Conservation (phyloP, 1,284 basidiomycete species). For the Pyrrhoderma lamaoense region DNA sequence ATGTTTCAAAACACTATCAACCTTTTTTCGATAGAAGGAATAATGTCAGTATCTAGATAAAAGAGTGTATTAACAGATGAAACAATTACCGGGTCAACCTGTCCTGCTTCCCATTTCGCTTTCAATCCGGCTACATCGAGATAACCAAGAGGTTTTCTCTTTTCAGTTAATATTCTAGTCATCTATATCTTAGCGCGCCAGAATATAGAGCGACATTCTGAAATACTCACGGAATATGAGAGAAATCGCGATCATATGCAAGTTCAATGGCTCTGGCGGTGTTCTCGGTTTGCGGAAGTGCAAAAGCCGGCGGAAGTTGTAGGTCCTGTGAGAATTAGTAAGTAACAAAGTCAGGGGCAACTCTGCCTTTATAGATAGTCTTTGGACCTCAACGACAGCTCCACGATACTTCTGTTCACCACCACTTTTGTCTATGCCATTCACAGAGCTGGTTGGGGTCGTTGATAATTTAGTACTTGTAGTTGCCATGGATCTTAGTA, state of each 20-base stretch:
- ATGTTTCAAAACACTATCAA: conserved; percentile 56
- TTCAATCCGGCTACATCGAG: conserved; percentile 72
- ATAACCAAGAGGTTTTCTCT: conserved; percentile 74
- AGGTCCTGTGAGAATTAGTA: conserved; percentile 50
- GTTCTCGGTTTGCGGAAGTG: conserved; percentile 64
- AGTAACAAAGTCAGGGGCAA: background rate
- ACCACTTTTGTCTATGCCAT: background rate
- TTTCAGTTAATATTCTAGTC: conserved; percentile 63
- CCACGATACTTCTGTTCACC: conserved; percentile 61
- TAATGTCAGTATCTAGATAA: background rate
- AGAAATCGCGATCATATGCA: conserved; percentile 87
- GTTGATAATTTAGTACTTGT: no score
- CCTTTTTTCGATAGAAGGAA: conserved; percentile 30
- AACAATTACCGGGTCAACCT: conserved; percentile 58
- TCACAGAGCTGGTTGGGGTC: no score
- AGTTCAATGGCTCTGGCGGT: conserved; percentile 72
- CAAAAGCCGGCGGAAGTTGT: conserved; percentile 84
- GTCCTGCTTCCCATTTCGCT: conserved; percentile 65
- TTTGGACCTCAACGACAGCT: conserved; percentile 67
- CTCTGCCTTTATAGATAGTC: conserved; percentile 4
- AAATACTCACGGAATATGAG: conserved; percentile 71
- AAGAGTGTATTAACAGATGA: background rate
- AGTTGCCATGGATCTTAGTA: no score
- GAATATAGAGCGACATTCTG: no score
- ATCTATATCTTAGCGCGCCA: no score